Percentiles rank a stretch among this genome's conserved stretches.
Conservation (phyloP, 805 yeast species). For the Yamadazyma phyllophila region DNA sequence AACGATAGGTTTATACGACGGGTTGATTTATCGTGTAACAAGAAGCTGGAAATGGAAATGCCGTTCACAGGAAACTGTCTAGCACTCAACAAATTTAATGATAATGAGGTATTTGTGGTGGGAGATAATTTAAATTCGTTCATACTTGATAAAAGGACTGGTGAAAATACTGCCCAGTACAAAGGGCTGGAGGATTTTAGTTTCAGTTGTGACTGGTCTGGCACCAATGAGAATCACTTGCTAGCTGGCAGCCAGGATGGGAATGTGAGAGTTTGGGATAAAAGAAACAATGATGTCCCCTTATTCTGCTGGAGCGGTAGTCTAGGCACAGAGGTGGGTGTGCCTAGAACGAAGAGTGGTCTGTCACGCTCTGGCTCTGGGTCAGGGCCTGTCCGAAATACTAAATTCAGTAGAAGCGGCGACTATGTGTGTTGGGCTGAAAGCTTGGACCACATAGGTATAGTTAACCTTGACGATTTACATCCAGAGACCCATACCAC, state of each 20-base stretch:
- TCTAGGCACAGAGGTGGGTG: slow-evolving; percentile 18
- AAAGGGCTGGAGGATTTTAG: slow-evolving; percentile 55
- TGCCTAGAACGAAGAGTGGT: slow-evolving; percentile 4
- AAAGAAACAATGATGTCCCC: slow-evolving; percentile 30
- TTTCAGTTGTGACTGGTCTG: slow-evolving; percentile 61
- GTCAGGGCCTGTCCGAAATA: slow-evolving; percentile 51
- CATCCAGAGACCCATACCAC: slow-evolving; percentile 10
- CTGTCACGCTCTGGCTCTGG: too few species aligned
- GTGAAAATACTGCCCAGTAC: slow-evolving; percentile 14
- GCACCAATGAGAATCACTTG: slow-evolving; percentile 37
- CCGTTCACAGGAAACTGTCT: slow-evolving; percentile 54
- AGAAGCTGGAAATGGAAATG: slow-evolving; percentile 17
- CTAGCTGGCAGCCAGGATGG: slow-evolving; percentile 65
- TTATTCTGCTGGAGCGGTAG: slow-evolving; percentile 37
- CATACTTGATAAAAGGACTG: slow-evolving; percentile 43
- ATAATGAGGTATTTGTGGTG: slow-evolving; percentile 42
- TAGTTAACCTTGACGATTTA: slow-evolving; percentile 39
- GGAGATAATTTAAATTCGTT: slow-evolving; percentile 48
- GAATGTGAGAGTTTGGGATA: slow-evolving; percentile 53
- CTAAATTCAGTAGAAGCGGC: slow-evolving; percentile 48
- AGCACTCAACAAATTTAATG: slow-evolving; percentile 38
- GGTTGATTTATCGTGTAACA: slow-evolving; percentile 32
- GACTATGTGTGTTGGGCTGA: slow-evolving; percentile 54
- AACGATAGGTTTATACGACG: slow-evolving; percentile 47
- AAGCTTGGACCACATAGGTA: slow-evolving; percentile 55